These are phyloP conservation scores for Bolboschoenoplectus hybrid DNA, from an alignment of 202 grass and related monocot genomes.

Conservation along the genomic window DNA sequence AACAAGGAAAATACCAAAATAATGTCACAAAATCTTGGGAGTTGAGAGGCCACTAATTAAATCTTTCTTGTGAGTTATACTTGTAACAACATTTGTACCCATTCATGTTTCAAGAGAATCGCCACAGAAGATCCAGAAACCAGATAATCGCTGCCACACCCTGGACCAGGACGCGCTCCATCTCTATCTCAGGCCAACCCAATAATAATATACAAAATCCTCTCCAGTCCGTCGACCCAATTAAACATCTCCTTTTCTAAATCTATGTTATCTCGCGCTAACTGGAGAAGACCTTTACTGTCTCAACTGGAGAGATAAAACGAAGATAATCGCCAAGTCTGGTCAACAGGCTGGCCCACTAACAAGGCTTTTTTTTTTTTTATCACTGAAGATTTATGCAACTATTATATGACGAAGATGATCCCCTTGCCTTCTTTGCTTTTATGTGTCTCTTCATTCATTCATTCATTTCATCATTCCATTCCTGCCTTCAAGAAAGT, in stretches of 20 bases:
- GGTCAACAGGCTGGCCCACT: constrained; percentile 27
- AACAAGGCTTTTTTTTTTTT: neutral
- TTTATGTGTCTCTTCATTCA: neutral
- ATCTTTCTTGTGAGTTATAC: no score
- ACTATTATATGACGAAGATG: constrained; percentile 13
- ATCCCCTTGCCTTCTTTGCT: neutral
- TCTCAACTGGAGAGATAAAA: neutral
- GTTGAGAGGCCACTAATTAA: no score
- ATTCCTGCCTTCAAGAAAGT: neutral
- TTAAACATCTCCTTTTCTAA: no score
- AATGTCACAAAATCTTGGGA: no score
- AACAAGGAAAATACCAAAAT: no score
- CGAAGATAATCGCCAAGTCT: constrained; percentile 18
- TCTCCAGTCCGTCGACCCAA: neutral
- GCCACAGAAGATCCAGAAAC: neutral
- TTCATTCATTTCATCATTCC: no score
- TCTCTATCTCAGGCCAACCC: constrained; percentile 17
- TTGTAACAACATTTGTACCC: no score
- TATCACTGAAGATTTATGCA: constrained; percentile 10
- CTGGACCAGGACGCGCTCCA: neutral
- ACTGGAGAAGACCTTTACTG: neutral
- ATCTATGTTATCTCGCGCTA: neutral
- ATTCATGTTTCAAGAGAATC: neutral
- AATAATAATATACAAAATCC: neutral
- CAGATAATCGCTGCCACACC: neutral